Evolutionary conservation across 345 rosid species (phyloP).

Genomic region (Hirschfeldia incana): DNA sequence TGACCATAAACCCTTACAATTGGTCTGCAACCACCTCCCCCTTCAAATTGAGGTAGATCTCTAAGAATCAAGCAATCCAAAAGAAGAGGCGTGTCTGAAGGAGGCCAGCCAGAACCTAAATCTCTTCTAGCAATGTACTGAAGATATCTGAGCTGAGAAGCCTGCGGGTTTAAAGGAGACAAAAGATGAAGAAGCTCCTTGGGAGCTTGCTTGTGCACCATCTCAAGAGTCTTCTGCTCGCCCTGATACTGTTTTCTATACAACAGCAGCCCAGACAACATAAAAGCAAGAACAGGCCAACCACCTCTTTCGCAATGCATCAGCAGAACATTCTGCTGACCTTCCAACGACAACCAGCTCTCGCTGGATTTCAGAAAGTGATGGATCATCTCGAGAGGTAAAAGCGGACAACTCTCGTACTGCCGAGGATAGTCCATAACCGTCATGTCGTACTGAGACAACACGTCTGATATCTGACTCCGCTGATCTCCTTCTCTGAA

Average conservation of each 20-base stretch:
- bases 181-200: slow-evolving; percentile 80
- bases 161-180: slow-evolving; percentile 83
- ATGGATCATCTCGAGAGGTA: slow-evolving; percentile 92
- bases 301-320: slow-evolving; percentile 98
- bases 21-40: slow-evolving; percentile 87
- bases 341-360: slow-evolving; percentile 90
- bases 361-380: slow-evolving; percentile 92
- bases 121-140: slow-evolving; percentile 95
- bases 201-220: slow-evolving; percentile 99
- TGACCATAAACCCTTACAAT: slow-evolving; percentile 84
- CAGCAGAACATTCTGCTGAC: slow-evolving; percentile 90
- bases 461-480: slow-evolving; percentile 79
- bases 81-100: slow-evolving; percentile 82
- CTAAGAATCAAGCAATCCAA: slow-evolving; percentile 85
- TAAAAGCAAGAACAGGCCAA: slow-evolving; percentile 97
- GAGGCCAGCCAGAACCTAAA: slow-evolving; percentile 93
- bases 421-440: slow-evolving; percentile 99
- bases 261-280: slow-evolving; percentile 90
- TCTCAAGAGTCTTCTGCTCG: slow-evolving; percentile 96
- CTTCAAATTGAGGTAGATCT: slow-evolving; percentile 72
- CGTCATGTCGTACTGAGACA: slow-evolving; percentile 93
- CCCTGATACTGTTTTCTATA: slow-evolving; percentile 85
- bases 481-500: slow-evolving; percentile 93
- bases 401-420: slow-evolving; percentile 80
- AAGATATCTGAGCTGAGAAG: slow-evolving; percentile 95